Evolutionary conservation across 108 stramenopile genomes (phyloP), one percentile per base, ranked within the genome.

Genomic region (Licmophora abbreviata): DNA sequence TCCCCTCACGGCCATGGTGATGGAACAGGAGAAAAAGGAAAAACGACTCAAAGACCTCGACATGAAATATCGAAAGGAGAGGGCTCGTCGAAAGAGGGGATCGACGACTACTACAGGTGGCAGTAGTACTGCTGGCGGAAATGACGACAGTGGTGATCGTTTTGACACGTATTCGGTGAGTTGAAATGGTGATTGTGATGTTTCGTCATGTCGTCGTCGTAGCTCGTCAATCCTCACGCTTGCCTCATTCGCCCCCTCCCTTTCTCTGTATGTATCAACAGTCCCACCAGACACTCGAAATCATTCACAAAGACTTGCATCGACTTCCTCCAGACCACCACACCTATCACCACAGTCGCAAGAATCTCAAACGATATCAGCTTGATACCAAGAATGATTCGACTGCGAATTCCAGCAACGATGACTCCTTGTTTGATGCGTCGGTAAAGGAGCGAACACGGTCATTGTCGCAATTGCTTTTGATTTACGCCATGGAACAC

Each of bases 291-390:
- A 50, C 48, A 24, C 50, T 85, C 8, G 58, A 68, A 43, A 77
- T 91, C 26, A 87, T 91, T 51, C 76, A 86, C 40, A 91, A 91
- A 62, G 89, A 91, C 66, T 63, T 91, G 56, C 67, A 83, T 55
- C 77, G 89, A 31, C 63, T 91, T 23, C 83, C 83, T 0, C 59
- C 26, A 14, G 33, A 48, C 14, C 61, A 56, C 47, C 29, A 51
- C 43, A 33, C 3, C 1, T 38, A 54, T 44, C 34, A 30, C 45
- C 52, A 54, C 50, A 24, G 20, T 22, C 42, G 46, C 15, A 56
- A 56, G 25, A 44, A 42, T 23, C 10, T 32, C 10, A 21, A 11
- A 2, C 27, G 17, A 12, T 12, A 59, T 14, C 18, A 41, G 18
- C 48, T 24, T 25, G 27, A 47, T 27, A 26, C 22, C 53, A 58